Conservation (phyloP, 2,329 filamentous ascomycete genomes). For the Septoria linicola region DNA sequence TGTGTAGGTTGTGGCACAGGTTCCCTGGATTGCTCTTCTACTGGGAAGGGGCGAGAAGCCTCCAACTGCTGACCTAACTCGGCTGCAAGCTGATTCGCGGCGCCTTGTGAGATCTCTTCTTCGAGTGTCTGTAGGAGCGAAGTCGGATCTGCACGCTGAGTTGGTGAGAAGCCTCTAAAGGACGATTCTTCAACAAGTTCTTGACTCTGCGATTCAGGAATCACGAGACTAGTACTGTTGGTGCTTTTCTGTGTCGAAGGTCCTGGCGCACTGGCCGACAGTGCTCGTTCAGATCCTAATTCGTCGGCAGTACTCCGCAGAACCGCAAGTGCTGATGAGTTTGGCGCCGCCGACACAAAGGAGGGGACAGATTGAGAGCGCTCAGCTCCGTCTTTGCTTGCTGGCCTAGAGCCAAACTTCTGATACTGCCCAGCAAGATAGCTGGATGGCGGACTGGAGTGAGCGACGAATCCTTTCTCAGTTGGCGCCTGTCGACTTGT, state of each 20-base stretch:
- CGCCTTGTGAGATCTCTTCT: too few relatives aligned
- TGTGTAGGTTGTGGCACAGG: too few relatives aligned
- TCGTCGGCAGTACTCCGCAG: constrained; percentile 4
- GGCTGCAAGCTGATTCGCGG: too few relatives aligned
- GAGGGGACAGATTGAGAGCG: not conserved
- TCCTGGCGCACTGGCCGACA: not conserved
- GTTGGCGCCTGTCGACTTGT: not conserved
- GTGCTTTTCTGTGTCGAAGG: constrained; percentile 21
- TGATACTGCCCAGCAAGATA: constrained; percentile 30
- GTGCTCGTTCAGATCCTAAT: not conserved
- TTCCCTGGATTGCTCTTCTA: too few relatives aligned
- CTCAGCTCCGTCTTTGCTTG: constrained; percentile 3
- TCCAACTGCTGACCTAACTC: too few relatives aligned
- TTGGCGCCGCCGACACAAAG: not conserved
- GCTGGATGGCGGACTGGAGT: constrained; percentile 32
- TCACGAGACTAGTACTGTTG: constrained; percentile 16
- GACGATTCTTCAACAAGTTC: constrained; percentile 11
- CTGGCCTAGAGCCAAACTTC: constrained; percentile 11
- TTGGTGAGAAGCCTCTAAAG: constrained; percentile 18
- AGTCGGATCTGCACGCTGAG: not conserved
- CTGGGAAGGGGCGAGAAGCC: too few relatives aligned
- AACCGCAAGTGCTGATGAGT: not conserved
- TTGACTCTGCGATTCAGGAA: constrained; percentile 31
- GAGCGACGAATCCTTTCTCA: constrained; percentile 1
- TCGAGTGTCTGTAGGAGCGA: too few relatives aligned